phyloP scores from a whole-genome alignment of 169 alveolate genomes.

The Plasmodium billcollinsi region DNA sequence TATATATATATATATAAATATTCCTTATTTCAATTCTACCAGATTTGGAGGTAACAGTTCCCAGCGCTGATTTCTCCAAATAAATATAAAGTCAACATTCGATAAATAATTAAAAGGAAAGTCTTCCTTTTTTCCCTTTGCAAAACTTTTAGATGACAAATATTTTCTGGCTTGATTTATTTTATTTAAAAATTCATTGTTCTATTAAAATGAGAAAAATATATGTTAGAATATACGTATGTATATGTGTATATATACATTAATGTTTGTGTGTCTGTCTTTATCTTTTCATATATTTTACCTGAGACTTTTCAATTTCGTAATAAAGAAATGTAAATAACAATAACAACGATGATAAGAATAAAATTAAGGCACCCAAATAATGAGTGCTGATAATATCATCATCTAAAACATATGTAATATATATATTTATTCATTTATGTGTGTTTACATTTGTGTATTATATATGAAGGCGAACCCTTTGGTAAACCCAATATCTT shows the following conservation, averaged over 20 bases:
- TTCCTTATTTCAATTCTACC: not conserved
- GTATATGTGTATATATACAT: not conserved
- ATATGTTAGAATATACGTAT: not conserved
- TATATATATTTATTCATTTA: too few species aligned
- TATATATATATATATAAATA: not conserved
- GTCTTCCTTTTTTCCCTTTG: constrained; percentile 44
- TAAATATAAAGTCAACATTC: constrained; percentile 39
- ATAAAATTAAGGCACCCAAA: constrained; percentile 11
- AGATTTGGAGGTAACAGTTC: constrained; percentile 59
- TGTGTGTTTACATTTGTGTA: too few species aligned
- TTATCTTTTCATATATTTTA: not conserved
- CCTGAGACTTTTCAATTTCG: constrained; percentile 54
- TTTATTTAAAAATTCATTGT: constrained; percentile 28
- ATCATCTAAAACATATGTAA: constrained; percentile 8
- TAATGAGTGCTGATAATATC: constrained; percentile 38
- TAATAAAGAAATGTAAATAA: constrained; percentile 20
- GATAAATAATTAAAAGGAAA: constrained; percentile 38
- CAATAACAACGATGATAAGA: constrained; percentile 17
- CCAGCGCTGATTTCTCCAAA: constrained; percentile 50
- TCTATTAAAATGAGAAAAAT: constrained; percentile 5
- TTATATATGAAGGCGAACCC: too few species aligned
- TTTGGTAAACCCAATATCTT: too few species aligned
- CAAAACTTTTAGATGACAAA: constrained; percentile 22
- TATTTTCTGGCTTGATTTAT: constrained; percentile 32
- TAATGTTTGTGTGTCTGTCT: not conserved